Conservation (phyloP, 2,329 filamentous ascomycete species). For the Fusarium longipes region DNA sequence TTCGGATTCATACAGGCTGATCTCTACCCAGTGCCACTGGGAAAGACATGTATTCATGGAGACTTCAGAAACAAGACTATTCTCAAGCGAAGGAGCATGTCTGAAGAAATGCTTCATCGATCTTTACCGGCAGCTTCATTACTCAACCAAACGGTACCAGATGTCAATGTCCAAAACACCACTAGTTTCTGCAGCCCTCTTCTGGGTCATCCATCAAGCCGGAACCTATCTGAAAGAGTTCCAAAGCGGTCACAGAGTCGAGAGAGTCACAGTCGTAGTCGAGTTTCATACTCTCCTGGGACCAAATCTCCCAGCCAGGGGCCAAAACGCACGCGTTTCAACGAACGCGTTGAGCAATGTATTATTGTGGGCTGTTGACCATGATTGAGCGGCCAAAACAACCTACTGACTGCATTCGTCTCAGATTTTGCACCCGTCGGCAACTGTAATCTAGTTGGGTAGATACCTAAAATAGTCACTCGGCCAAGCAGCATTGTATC, state of each 20-base stretch:
- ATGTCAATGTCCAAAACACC: conserved; percentile 82
- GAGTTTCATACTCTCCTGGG: conserved; percentile 77
- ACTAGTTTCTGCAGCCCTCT: conserved; percentile 62
- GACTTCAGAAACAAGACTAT: conserved; percentile 83
- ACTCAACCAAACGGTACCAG: conserved; percentile 88
- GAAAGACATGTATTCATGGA: conserved; percentile 73
- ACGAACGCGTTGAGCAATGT: conserved; percentile 93
- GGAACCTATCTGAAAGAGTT: conserved; percentile 74
- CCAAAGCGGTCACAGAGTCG: conserved; percentile 69
- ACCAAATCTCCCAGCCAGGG: conserved; percentile 70
- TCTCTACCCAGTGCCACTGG: conserved; percentile 58
- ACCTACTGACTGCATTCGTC: conserved; percentile 15
- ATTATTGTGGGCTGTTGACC: conserved; percentile 73
- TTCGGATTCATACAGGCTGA: too few species aligned
- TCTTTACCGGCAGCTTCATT: conserved; percentile 89
- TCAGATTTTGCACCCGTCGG: conserved; percentile 1
- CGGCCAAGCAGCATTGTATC: neutral
- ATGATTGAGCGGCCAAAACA: conserved; percentile 22
- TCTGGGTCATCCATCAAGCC: conserved; percentile 73
- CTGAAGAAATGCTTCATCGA: conserved; percentile 90
- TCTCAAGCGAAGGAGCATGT: conserved; percentile 95
- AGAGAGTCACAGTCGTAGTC: conserved; percentile 71
- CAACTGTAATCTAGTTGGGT: too few species aligned
- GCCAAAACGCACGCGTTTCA: conserved; percentile 91
- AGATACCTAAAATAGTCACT: neutral